phyloP scores from a whole-genome alignment of 129 eudicot species.

The Apium graveolens region DNA sequence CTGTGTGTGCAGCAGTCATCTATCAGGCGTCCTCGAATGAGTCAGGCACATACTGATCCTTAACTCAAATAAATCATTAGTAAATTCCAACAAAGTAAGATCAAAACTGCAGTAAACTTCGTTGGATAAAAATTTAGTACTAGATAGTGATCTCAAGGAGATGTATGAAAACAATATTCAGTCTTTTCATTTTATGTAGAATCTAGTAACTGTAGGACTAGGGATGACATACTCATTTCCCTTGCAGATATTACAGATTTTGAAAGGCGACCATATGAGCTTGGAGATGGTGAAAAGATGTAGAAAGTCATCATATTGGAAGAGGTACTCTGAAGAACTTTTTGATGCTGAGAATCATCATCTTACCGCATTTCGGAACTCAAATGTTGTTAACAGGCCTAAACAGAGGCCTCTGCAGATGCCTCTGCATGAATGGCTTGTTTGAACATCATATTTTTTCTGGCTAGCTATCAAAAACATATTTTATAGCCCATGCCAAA shows the following conservation, averaged over 20 bases:
- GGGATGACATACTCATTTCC: neutral
- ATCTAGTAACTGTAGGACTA: neutral
- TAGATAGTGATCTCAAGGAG: neutral
- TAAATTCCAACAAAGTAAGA: neutral
- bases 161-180: neutral
- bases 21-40: conserved; percentile 76
- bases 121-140: neutral
- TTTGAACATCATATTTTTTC: neutral
- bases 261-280: conserved; percentile 66
- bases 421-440: conserved; percentile 10
- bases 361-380: conserved; percentile 13
- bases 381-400: conserved; percentile 8
- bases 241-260: conserved; percentile 62
- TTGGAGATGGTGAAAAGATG: conserved; percentile 51
- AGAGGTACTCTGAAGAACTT: conserved; percentile 60
- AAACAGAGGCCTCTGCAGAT: conserved; percentile 15
- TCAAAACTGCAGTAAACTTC: neutral
- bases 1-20: conserved; percentile 77
- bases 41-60: conserved; percentile 42
- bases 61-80: neutral
- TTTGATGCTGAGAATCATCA: conserved; percentile 40
- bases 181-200: neutral
- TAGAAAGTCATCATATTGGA: conserved; percentile 52
- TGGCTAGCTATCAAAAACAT: neutral
- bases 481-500: neutral